Evolutionary conservation across 345 rosid genomes (phyloP), one percentile per base, ranked within the genome.

Genomic region (Mercurialis annua): DNA sequence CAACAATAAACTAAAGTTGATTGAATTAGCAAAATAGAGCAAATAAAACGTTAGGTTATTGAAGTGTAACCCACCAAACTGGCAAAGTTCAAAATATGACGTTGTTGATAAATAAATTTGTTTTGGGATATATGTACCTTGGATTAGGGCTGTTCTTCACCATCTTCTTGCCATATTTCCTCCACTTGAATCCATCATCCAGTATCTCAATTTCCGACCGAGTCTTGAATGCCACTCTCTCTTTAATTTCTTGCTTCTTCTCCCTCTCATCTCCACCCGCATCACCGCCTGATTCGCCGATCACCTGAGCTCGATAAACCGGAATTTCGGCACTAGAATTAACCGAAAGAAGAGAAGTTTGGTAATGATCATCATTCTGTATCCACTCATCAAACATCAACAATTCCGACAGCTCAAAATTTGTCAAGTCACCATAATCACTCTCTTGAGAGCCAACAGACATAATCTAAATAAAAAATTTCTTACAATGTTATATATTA

Each of bases 161-260:
- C 95, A 85, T 88, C 80, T 94, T 94, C 87, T 91, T 94, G 33
- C 99, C 99, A 62, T 94, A 94, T 71, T 94, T 94, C 73, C 97
- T 86, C 99, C 99, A 94, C 76, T 73, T 94, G 83, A 64, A 94
- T 1, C 99, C 99, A 34, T 94, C 99, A 62, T 87, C 92, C 23
- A 94, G 80, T 67, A 89, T 81, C 72, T 94, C 99, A 11, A 91
- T 78, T 16, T 85, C 95, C 0, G 99, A 87, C 70, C 73, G 73
- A 20, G 96, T 91, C 80, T 78, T 89, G 80, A 94, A 91, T 31
- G 97, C 92, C 65, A 82, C 81, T 71, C 90, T 86, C 69, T 81
- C 86, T 75, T 74, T 90, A 17, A 38, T 66, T 62, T 76, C 79
- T 73, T 66, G 82, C 69, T 62, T 80, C 62, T 81, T 81, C 63